A percentile compares a stretch with the other conserved stretches of the same genome.
These are phyloP conservation scores for Dendrocalamus latiflorus DNA, from an alignment of 202 grass and related monocot genomes.

Conservation along the genomic window DNA sequence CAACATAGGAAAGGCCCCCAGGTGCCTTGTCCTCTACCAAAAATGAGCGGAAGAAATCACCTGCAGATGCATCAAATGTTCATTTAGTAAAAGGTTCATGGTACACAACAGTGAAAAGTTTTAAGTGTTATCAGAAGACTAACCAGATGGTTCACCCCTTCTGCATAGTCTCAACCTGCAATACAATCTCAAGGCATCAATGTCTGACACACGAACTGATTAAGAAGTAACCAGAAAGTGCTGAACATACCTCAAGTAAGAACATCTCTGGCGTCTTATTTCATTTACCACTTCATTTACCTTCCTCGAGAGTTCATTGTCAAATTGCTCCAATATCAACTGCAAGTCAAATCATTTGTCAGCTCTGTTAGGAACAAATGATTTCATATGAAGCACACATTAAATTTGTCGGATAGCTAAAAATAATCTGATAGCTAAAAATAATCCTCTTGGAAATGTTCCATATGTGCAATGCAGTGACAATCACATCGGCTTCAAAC, in stretches of 20 bases:
- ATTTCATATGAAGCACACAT: neutral
- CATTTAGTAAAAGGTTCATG: neutral
- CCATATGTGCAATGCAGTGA: neutral
- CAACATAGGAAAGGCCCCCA: constrained; percentile 67
- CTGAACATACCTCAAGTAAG: constrained; percentile 59
- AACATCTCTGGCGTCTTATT: constrained; percentile 84
- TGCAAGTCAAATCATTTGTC: constrained; percentile 29
- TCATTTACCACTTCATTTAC: constrained; percentile 75
- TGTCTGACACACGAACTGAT: neutral
- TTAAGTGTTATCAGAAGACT: constrained; percentile 15
- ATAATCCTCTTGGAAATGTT: neutral
- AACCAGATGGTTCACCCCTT: constrained; percentile 87
- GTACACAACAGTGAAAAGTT: neutral
- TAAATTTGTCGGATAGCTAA: neutral
- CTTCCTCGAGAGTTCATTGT: constrained; percentile 75
- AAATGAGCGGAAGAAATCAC: constrained; percentile 54
- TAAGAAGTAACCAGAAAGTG: constrained; percentile 4
- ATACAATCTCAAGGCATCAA: no score
- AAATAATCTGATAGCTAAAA: no score
- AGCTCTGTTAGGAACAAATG: neutral
- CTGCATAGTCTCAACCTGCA: no score
- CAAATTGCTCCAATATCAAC: constrained; percentile 68
- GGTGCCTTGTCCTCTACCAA: constrained; percentile 81
- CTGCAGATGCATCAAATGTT: constrained; percentile 31
- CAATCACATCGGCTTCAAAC: neutral